These are phyloP conservation scores for Mortierella sp. DNA, from an alignment of 371 early-diverging fungal species.

Conservation along the genomic window DNA sequence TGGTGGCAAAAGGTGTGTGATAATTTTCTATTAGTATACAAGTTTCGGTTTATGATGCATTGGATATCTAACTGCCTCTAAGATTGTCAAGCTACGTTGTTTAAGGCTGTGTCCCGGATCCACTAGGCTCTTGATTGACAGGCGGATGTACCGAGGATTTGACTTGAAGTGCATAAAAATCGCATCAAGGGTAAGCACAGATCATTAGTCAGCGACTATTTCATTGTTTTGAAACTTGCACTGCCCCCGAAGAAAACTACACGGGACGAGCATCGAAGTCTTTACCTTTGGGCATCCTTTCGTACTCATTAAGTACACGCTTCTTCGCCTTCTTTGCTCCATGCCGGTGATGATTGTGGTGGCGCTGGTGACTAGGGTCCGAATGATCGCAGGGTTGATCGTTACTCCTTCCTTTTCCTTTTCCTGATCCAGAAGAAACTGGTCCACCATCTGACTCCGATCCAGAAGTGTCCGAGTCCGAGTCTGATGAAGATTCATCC, in stretches of 20 bases:
- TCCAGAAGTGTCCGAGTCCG: constrained; percentile 49
- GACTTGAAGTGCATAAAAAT: constrained; percentile 1
- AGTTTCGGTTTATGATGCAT: too few species aligned
- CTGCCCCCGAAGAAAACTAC: too few species aligned
- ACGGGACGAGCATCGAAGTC: too few species aligned
- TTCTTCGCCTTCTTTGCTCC: constrained; percentile 57
- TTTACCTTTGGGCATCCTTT: constrained; percentile 72
- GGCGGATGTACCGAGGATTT: constrained; percentile 18
- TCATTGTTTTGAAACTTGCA: too few species aligned
- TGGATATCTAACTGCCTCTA: too few species aligned
- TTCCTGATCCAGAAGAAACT: constrained; percentile 6
- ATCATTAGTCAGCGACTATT: too few species aligned
- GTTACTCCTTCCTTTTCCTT: constrained; percentile 22
- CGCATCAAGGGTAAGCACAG: too few species aligned
- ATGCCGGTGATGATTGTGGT: constrained; percentile 48
- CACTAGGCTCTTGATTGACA: constrained; percentile 13
- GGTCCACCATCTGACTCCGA: constrained; percentile 57
- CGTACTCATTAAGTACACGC: constrained; percentile 76
- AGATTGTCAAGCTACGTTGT: too few species aligned
- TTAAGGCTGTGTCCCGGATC: constrained; percentile 3
- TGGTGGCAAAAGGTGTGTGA: too few species aligned
- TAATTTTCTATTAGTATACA: too few species aligned
- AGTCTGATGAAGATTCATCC: constrained; percentile 64
- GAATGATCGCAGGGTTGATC: constrained; percentile 31
- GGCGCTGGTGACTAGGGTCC: constrained; percentile 24